Base-by-base conservation (phyloP, 2,329 filamentous ascomycete species). In the Paecilomyces variotii region DNA sequence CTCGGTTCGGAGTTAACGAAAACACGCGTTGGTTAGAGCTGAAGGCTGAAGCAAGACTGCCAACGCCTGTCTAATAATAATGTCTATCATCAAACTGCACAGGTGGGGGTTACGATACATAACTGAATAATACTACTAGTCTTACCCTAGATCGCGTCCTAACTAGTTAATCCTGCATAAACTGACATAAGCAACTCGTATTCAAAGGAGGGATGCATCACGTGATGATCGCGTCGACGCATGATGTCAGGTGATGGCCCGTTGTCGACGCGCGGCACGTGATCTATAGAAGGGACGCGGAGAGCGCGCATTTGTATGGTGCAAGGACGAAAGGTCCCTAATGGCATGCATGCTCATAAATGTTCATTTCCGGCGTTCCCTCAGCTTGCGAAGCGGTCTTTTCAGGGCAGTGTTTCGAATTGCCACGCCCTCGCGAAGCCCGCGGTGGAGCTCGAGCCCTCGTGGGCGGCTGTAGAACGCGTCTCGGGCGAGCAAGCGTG, bases 401-500 rank as follows among this genome's bases (percentile, higher is more conserved):
- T 24, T 7, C 24, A n/a, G 11, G 11, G 11, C 25, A 52, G 50
- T 24, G 24, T 26, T 24, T 26, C 24, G 24, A 26, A 52, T 9
- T 26, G 25, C 24, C 26, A 51, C 25, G 50, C 14, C 50, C 25
- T 24, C 30, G 58, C 28, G 51, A 54, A 39, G 32, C 60, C 53
- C 56, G 59, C 59, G 61, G 69, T 72, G 70, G 68, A 71, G 67
- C 62, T 61, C 56, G 52, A 34, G 60, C 55, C 62, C 68, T 71
- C 63, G 65, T 65, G 66, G 70, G 70, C 70, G 70, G 64, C 70
- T 73, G 72, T 71, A 65, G 70, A 73, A 73, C 71, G 71, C 71
- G 71, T 73, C 70, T 72, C 69, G 66, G 69, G 57, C 60, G 72
- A 52, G 69, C 68, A 72, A 72, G 70, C 71, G 70, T 73, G 71